Evolutionary conservation across 495 filamentous ascomycete species (phyloP), one percentile per base, ranked within the genome.

Genomic region (Aspergillus kassunensis): DNA sequence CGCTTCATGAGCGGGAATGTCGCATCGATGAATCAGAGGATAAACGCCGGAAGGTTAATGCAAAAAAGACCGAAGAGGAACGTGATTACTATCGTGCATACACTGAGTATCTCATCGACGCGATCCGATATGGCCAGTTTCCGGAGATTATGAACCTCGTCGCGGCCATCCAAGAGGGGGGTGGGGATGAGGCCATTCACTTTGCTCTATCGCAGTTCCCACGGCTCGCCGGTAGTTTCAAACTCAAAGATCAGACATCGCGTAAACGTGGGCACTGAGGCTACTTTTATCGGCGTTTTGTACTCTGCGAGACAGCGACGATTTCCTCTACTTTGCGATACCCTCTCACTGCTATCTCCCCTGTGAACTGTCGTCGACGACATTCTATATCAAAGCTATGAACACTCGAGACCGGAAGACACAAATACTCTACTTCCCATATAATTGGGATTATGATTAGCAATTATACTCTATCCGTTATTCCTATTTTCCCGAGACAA

Each of bases 11-110:
- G 19, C 63, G 69, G 27, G 63, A 70, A 25, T 75, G 72, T 53
- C 19, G 70, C 29, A 67, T 68, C 55, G 68, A 75, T 44, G 63
- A 70, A 56, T 41, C 49, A 39, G 60, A 66, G 49, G 72, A 75
- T 47, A 72, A 58, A 54, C 72, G 72, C 9, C 72, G 72, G 36
- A 75, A 75, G 53, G 61, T 65, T 7, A 49, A 63, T n/a, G 66
- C 62, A 15, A 63, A 59, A 23, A 55, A 55, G 21, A 64, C 64
- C 2, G 60, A 71, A 30, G 64, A 72, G 8, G 58, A 66, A 13
- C 51, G 71, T 20, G 49, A 49, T n/a, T 65, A 56, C 34, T 63
- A 64, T 27, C 57, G 56, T 12, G 43, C 43, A 11, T 69, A 71
- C 23, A 36, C 69, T 25, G 62, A 72, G 2, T 52, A 65, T 12